These are phyloP conservation scores for Penicillium sp. DNA, from an alignment of 2,329 filamentous ascomycete species.

Conservation along the genomic window DNA sequence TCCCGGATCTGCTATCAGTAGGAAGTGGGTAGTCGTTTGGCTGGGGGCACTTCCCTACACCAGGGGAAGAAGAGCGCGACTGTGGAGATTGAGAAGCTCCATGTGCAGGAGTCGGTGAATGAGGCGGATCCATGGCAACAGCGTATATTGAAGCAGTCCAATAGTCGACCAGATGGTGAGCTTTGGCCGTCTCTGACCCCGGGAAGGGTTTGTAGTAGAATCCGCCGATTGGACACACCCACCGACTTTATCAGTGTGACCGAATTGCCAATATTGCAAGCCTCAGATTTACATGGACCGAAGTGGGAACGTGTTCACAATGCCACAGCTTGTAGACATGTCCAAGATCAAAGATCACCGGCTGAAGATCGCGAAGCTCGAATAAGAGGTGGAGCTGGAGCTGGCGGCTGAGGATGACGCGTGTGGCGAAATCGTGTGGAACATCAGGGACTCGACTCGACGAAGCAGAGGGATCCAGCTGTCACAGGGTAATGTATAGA, in stretches of 20 bases:
- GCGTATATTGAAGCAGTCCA: background rate
- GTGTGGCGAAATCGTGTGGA: slow-evolving; percentile 22
- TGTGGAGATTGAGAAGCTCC: slow-evolving; percentile 7
- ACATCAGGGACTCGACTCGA: slow-evolving; percentile 7
- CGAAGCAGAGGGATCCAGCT: background rate
- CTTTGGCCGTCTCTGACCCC: background rate
- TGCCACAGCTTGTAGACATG: slow-evolving; percentile 6
- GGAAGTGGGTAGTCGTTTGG: slow-evolving; percentile 20
- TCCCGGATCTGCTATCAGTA: slow-evolving; percentile 18
- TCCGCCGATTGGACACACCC: background rate
- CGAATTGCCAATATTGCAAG: background rate
- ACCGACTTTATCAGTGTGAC: background rate
- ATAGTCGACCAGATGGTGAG: background rate
- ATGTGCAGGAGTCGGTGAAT: slow-evolving; percentile 8
- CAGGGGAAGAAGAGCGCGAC: slow-evolving; percentile 13
- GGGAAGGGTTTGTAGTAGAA: background rate
- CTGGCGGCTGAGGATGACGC: slow-evolving; percentile 18
- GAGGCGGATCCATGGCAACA: background rate
- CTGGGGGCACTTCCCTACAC: slow-evolving; percentile 14
- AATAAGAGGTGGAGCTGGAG: slow-evolving; percentile 12
- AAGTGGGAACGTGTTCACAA: background rate
- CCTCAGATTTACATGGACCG: background rate
- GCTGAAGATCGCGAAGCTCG: background rate
- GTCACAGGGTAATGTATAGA: background rate
- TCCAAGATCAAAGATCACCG: slow-evolving; percentile 10